Percentiles rank a stretch among this genome's conserved stretches.
Evolutionary conservation across 2,329 filamentous ascomycete species (phyloP).

Genomic region (Fusarium odoratissimum): DNA sequence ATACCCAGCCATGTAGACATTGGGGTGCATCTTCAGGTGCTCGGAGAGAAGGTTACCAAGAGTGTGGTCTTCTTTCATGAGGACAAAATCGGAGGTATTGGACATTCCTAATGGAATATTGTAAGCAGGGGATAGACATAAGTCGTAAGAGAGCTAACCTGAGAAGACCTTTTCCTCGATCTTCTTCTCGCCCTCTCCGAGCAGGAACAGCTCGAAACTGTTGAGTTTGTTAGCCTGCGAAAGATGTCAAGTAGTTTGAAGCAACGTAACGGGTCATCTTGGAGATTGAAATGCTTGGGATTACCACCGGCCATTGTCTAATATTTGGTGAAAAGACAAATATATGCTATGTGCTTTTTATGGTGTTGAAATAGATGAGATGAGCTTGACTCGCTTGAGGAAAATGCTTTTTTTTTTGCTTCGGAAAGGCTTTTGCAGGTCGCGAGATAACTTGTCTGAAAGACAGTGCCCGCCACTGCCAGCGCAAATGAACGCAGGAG

Average conservation of each 20-base stretch:
- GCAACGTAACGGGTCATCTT: constrained; percentile 51
- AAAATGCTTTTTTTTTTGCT: background rate
- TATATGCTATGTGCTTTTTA: background rate
- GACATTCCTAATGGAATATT: constrained; percentile 72
- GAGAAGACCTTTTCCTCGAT: constrained; percentile 90
- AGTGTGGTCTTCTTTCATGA: constrained; percentile 98
- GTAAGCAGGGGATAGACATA: background rate
- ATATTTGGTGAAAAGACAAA: background rate
- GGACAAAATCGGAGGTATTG: constrained; percentile 93
- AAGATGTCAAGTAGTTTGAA: background rate
- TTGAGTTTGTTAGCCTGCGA: constrained; percentile 35
- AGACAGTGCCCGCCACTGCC: constrained; percentile 8
- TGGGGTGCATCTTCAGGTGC: constrained; percentile 84
- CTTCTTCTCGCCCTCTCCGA: constrained; percentile 91
- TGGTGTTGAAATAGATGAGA: background rate
- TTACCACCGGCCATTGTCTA: constrained; percentile 52
- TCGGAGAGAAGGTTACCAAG: constrained; percentile 89
- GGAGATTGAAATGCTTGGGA: constrained; percentile 54
- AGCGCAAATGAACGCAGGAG: constrained; percentile 4
- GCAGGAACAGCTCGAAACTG: constrained; percentile 94
- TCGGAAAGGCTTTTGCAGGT: background rate
- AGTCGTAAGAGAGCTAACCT: constrained; percentile 67
- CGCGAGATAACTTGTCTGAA: background rate
- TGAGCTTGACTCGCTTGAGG: background rate
- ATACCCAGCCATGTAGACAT: constrained; percentile 93